Base-by-base conservation (phyloP, 2,329 filamentous ascomycete genomes). In the Sporothrix schenckii region DNA sequence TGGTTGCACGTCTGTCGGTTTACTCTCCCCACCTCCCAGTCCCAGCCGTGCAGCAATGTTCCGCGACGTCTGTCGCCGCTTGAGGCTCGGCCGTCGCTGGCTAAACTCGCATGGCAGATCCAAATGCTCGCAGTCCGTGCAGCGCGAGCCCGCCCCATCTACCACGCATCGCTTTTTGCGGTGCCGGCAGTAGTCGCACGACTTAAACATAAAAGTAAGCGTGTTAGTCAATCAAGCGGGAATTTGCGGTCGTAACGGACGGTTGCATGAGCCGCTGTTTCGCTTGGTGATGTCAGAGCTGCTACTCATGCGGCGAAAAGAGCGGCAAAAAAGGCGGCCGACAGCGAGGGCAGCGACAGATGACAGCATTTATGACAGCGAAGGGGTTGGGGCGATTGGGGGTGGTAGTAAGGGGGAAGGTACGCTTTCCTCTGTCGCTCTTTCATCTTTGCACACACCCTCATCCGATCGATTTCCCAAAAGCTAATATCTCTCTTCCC, bases 181-280 rank as follows among this genome's bases (percentile, higher is more conserved):
- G 61, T 70, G 69, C 21, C 69, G 61, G 63, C 69, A 70, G 63
- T 70, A 66, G 69, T 70, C 69, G 53, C 69, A 70, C n/a, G 69
- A 49, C 30, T 69, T 69, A 30, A 69, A 69, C 67, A 69, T 68
- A 54, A 34, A 10, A 61, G 24, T 24, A 60, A 41, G 21, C 56
- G 7, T 14, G n/a, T 21, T 13, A 21, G 9, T 34, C 7, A 1
- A 9, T 7, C 6, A 34, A 34, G 34, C 34, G 34, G 34, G 34
- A 34, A 34, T 7, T 6, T 7, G 5, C 34, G 34, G 34, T 21
- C 6, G 50, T 7, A 21, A 7, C n/a, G 11, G 7, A 2, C 21
- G 9, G 50, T 53, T 53, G 50, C 21, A 53, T 21, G 50, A 21
- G n/a, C 21, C 19, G 50, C 24, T 53, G 54, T 58, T 10, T 58